phyloP scores from a whole-genome alignment of 2,329 filamentous ascomycete genomes.

The Macrophomina phaseolina region DNA sequence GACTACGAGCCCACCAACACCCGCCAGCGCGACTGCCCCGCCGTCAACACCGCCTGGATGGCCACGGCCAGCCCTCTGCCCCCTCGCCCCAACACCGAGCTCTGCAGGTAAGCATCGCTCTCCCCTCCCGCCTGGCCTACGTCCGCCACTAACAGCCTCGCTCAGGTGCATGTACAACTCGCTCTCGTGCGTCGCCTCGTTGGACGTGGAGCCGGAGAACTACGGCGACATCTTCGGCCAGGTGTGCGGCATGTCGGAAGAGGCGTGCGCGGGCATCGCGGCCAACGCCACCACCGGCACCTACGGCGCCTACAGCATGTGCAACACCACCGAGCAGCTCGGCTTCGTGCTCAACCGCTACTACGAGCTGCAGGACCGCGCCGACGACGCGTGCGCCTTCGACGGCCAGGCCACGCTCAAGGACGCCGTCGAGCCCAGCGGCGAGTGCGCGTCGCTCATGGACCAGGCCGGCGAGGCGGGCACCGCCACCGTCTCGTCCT shows the following conservation, averaged over 20 bases:
- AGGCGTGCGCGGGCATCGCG: slow-evolving; percentile 70
- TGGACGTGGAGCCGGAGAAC: slow-evolving; percentile 60
- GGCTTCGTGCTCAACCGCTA: slow-evolving; percentile 76
- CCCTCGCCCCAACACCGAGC: slow-evolving; percentile 75
- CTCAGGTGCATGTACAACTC: slow-evolving; percentile 75
- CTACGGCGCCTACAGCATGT: slow-evolving; percentile 82
- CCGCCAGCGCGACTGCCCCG: slow-evolving; percentile 72
- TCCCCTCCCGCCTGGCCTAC: not conserved
- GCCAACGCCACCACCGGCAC: slow-evolving; percentile 69
- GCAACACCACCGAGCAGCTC: slow-evolving; percentile 71
- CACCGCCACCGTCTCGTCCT: slow-evolving; percentile 59
- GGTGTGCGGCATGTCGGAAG: slow-evolving; percentile 66
- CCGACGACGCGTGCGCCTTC: slow-evolving; percentile 71
- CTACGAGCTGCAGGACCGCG: slow-evolving; percentile 64
- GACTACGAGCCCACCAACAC: slow-evolving; percentile 77
- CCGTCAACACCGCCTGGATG: slow-evolving; percentile 69
- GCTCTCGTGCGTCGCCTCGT: slow-evolving; percentile 71
- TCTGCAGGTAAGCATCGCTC: slow-evolving; percentile 63
- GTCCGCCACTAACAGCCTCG: not conserved
- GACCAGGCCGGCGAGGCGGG: slow-evolving; percentile 67
- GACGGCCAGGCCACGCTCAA: slow-evolving; percentile 67
- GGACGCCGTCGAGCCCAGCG: slow-evolving; percentile 52
- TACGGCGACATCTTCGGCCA: slow-evolving; percentile 74
- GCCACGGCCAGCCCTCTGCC: slow-evolving; percentile 73
- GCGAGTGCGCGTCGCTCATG: slow-evolving; percentile 65